A percentile compares a stretch with the other conserved stretches of the same genome.
Evolutionary conservation across 164 flowering plant species (phyloP).

Genomic region (Annona squamosa): DNA sequence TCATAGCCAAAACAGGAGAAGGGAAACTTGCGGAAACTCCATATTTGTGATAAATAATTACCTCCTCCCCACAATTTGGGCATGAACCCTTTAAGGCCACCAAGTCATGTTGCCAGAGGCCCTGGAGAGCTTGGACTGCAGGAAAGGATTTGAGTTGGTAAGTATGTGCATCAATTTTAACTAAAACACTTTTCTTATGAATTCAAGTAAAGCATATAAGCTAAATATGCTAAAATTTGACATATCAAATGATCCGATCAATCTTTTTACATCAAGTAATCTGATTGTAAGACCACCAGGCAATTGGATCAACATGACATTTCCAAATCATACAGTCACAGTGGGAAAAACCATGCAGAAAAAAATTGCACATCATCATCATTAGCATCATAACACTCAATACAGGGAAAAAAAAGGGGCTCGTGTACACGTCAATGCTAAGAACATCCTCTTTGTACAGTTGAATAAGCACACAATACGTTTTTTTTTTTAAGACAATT

Average conservation of each 20-base stretch:
- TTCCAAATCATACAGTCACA: not conserved
- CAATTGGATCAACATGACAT: not conserved
- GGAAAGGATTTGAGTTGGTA: slow-evolving; percentile 7
- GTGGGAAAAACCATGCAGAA: not conserved
- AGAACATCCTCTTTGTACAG: too few relatives aligned
- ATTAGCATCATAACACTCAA: too few relatives aligned
- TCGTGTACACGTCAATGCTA: too few relatives aligned
- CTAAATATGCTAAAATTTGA: not conserved
- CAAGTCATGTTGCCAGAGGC: slow-evolving; percentile 86
- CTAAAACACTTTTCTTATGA: not conserved
- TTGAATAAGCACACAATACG: too few relatives aligned
- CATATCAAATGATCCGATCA: not conserved
- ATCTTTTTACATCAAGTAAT: too few relatives aligned
- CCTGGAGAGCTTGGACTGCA: slow-evolving; percentile 67
- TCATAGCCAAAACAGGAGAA: not conserved
- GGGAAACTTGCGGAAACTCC: not conserved
- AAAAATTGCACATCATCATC: too few relatives aligned
- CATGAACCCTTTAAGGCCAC: slow-evolving; percentile 88
- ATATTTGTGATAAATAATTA: slow-evolving; percentile 12
- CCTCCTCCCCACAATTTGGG: slow-evolving; percentile 98
- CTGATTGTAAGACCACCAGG: not conserved
- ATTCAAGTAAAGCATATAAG: not conserved
- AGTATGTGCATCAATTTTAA: not conserved
- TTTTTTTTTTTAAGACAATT: too few relatives aligned
- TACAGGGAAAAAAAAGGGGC: too few relatives aligned